A percentile compares a stretch with the other conserved stretches of the same genome.
phyloP scores from a whole-genome alignment of 1,139 yeast species.

The Insectozyma bohioensis region DNA sequence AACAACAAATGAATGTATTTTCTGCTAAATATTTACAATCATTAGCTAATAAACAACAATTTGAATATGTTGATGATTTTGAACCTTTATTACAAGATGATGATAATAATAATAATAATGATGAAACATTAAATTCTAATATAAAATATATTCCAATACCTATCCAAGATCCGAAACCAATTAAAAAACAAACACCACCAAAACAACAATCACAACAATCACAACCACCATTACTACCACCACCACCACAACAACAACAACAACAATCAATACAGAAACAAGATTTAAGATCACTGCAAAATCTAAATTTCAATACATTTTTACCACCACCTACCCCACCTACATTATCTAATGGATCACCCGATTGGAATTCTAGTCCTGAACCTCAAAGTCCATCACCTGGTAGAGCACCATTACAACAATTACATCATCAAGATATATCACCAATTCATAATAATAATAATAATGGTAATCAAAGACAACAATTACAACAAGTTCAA shows the following conservation, averaged over 20 bases:
- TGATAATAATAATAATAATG: not conserved
- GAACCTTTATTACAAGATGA: constrained; percentile 30
- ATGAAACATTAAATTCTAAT: constrained; percentile 7
- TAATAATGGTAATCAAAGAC: constrained; percentile 12
- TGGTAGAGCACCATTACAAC: constrained; percentile 13
- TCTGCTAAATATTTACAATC: constrained; percentile 48
- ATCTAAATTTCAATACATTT: constrained; percentile 20
- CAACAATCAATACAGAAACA: constrained; percentile 4
- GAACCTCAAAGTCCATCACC: constrained; percentile 44
- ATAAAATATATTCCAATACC: constrained; percentile 44
- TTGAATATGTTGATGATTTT: constrained; percentile 41
- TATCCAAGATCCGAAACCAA: constrained; percentile 33
- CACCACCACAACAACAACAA: constrained; percentile 11
- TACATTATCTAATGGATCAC: constrained; percentile 34
- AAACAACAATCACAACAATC: constrained; percentile 11
- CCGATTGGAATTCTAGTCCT: constrained; percentile 42
- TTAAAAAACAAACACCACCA: constrained; percentile 8
- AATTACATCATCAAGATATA: constrained; percentile 10
- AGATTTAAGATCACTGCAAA: constrained; percentile 1
- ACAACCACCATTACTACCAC: constrained; percentile 10
- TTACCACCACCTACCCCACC: constrained; percentile 52
- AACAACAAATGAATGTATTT: constrained; percentile 25
- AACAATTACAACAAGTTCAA: constrained; percentile 9
- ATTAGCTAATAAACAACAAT: constrained; percentile 22
- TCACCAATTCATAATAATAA: constrained; percentile 31